These are phyloP conservation scores for Asterionellopsis glacialis DNA, from an alignment of 108 stramenopile genomes.

Conservation along the genomic window DNA sequence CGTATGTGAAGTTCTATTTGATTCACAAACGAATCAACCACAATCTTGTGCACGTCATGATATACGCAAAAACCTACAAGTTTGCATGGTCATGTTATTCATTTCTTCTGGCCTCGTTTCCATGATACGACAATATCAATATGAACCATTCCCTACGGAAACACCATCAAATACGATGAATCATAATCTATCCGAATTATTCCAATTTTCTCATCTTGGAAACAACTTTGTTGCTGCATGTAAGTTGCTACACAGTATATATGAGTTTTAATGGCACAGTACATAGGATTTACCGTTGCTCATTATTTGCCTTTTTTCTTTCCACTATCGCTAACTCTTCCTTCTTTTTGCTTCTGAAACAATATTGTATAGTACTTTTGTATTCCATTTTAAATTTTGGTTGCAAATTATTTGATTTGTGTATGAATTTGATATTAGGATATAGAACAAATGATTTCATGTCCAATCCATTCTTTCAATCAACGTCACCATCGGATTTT, in stretches of 20 bases:
- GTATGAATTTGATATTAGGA: background rate
- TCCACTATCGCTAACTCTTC: too few relatives aligned
- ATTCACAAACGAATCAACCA: background rate
- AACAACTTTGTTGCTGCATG: constrained; percentile 1
- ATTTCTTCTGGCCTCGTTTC: background rate
- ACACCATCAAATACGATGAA: background rate
- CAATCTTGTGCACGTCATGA: background rate
- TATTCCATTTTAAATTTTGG: too few relatives aligned
- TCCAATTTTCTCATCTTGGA: background rate
- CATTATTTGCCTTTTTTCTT: too few relatives aligned
- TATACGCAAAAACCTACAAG: background rate
- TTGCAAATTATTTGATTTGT: too few relatives aligned
- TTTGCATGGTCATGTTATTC: background rate
- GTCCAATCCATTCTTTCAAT: background rate
- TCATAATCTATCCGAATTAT: too few relatives aligned
- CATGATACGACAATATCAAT: background rate
- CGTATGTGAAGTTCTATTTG: background rate
- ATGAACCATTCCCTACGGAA: background rate
- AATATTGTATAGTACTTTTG: too few relatives aligned
- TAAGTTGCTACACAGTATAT: too few relatives aligned
- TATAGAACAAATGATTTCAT: background rate
- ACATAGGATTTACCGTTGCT: too few relatives aligned
- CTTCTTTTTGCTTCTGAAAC: too few relatives aligned
- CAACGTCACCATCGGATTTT: constrained; percentile 31
- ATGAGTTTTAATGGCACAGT: too few relatives aligned